These are phyloP conservation scores for Pistacia atlantica DNA, from an alignment of 345 rosid species.

Conservation along the genomic window DNA sequence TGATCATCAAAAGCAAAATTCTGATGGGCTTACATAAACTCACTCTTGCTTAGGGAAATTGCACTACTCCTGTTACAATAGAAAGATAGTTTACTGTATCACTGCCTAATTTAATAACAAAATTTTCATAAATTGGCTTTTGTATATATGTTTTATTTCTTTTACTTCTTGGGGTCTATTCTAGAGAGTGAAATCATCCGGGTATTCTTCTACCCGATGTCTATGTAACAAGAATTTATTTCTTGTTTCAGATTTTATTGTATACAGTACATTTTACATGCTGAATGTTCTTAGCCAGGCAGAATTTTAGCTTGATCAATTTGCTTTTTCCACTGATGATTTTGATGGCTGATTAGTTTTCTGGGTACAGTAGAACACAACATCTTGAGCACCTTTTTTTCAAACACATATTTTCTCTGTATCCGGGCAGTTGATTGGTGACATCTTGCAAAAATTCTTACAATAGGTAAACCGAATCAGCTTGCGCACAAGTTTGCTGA, in stretches of 20 bases:
- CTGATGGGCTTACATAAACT: no score
- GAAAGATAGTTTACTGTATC: neutral
- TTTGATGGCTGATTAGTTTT: neutral
- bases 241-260: neutral
- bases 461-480: neutral
- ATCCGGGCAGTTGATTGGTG: no score
- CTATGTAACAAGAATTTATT: neutral
- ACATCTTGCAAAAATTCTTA: neutral
- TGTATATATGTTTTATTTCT: conserved; percentile 4
- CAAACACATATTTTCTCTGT: no score
- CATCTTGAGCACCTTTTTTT: neutral
- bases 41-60: no score
- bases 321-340: neutral
- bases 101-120: neutral
- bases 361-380: neutral
- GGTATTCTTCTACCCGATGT: neutral
- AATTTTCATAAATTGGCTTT: neutral
- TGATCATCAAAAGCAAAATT: no score
- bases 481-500: neutral
- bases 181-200: neutral
- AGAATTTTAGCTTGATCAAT: neutral
- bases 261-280: neutral
- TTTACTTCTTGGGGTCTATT: neutral
- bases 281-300: neutral
- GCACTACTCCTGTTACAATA: neutral